Evolutionary conservation across 768 basidiomycete species (phyloP).

Genomic region (Crassisporium funariophilum): DNA sequence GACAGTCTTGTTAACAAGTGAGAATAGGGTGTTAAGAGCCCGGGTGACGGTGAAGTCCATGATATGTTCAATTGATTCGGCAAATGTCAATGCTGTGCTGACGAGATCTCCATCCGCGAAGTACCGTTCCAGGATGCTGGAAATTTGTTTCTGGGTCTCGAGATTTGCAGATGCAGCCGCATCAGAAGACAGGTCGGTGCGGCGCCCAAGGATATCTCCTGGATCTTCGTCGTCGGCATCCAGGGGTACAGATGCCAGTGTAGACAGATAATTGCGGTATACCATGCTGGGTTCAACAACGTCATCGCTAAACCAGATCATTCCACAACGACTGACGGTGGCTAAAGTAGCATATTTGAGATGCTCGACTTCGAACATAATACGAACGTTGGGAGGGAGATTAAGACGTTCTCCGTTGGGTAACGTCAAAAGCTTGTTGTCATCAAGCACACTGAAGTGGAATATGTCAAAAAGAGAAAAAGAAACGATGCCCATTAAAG

Average conservation of each 20-base stretch:
- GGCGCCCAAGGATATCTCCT: constrained; percentile 61
- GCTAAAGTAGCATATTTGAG: constrained; percentile 95
- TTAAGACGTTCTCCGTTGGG: constrained; percentile 99
- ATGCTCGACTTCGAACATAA: constrained; percentile 99
- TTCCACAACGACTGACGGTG: constrained; percentile 99
- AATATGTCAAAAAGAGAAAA: constrained; percentile 12
- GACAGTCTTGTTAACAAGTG: constrained; percentile 93
- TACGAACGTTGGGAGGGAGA: constrained; percentile 93
- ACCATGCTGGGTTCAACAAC: constrained; percentile 91
- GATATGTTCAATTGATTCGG: constrained; percentile 90
- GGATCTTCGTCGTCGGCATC: constrained; percentile 90
- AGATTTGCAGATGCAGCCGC: constrained; percentile 62
- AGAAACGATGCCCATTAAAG: constrained; percentile 1
- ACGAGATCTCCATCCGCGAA: constrained; percentile 86
- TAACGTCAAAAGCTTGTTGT: constrained; percentile 95
- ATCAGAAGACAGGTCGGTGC: constrained; percentile 52
- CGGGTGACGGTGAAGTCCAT: constrained; percentile 97
- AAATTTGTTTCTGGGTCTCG: constrained; percentile 73
- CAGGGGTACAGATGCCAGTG: constrained; percentile 71
- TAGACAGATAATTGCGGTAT: constrained; percentile 84
- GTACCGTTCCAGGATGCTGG: constrained; percentile 74
- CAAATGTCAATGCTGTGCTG: constrained; percentile 73
- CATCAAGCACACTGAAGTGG: constrained; percentile 84
- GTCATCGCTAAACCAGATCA: constrained; percentile 99
- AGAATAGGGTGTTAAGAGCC: constrained; percentile 94